These are phyloP conservation scores for Clathrus columnatus DNA, from an alignment of 768 basidiomycete genomes.

Conservation along the genomic window DNA sequence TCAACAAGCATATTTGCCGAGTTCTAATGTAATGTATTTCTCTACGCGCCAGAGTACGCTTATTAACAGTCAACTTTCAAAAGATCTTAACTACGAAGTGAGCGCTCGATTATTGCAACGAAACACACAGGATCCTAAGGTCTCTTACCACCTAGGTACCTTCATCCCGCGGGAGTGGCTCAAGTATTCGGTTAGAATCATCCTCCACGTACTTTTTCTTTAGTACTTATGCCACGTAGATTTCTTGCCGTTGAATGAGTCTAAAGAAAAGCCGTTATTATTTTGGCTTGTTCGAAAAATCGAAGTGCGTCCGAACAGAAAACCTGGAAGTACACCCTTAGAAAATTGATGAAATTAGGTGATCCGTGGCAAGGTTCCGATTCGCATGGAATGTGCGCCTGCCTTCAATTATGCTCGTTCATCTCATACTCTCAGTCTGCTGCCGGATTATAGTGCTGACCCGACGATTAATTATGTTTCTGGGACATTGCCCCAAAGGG, in stretches of 20 bases:
- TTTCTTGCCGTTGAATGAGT: constrained; percentile 62
- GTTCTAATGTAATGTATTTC: constrained; percentile 53
- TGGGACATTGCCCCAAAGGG: constrained; percentile 40
- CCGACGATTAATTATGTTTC: constrained; percentile 16
- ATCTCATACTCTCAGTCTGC: constrained; percentile 53
- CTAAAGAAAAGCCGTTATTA: constrained; percentile 52
- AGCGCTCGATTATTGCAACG: no score
- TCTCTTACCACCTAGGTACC: constrained; percentile 26
- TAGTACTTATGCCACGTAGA: constrained; percentile 34
- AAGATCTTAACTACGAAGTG: constrained; percentile 19
- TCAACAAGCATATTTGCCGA: constrained; percentile 78
- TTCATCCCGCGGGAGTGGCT: constrained; percentile 54
- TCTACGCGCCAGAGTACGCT: neutral
- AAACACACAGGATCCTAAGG: no score
- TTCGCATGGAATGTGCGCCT: constrained; percentile 85
- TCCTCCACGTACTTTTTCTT: neutral
- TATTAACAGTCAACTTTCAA: neutral
- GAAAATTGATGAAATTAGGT: constrained; percentile 50
- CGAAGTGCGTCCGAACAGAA: constrained; percentile 35
- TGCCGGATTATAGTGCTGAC: constrained; percentile 39
- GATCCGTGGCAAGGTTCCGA: constrained; percentile 72
- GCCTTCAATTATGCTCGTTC: constrained; percentile 93
- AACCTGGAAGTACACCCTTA: neutral
- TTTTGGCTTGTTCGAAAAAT: constrained; percentile 82
- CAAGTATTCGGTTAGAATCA: constrained; percentile 61